Evolutionary conservation across 192 early-diverging fungal genomes (phyloP).

Genomic region (Mortierella antarctica): DNA sequence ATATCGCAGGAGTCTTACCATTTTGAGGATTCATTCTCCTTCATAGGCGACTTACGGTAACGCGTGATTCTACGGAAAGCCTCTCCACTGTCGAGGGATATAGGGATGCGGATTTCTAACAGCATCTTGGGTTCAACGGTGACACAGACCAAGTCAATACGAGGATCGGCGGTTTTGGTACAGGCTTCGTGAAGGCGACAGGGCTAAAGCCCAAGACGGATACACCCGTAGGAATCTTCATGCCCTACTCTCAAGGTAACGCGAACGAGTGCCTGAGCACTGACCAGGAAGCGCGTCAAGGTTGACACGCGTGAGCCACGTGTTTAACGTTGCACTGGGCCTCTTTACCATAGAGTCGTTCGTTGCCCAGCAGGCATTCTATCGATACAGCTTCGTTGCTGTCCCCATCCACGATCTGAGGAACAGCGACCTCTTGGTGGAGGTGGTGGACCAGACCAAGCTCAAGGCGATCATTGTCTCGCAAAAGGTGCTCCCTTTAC

Average conservation of each 20-base stretch:
- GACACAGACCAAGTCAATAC: conserved; percentile 36
- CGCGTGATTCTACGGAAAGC: neutral
- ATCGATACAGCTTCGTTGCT: conserved; percentile 49
- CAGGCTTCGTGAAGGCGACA: conserved; percentile 48
- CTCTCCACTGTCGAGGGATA: neutral
- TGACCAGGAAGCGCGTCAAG: neutral
- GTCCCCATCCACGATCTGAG: conserved; percentile 49
- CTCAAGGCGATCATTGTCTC: conserved; percentile 48
- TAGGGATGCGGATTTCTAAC: neutral
- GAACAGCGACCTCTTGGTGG: conserved; percentile 31
- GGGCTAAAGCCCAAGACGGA: conserved; percentile 41
- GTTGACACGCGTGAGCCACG: no score
- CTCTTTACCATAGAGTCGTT: conserved; percentile 29
- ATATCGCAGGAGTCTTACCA: neutral
- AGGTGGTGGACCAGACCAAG: conserved; percentile 47
- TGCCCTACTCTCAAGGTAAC: conserved; percentile 57
- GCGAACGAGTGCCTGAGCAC: neutral
- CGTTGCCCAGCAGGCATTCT: conserved; percentile 44
- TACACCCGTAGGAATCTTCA: conserved; percentile 47
- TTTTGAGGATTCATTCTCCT: neutral
- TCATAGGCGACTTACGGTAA: conserved; percentile 34
- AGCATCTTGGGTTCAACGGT: neutral
- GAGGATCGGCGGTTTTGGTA: conserved; percentile 52
- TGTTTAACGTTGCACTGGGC: no score
- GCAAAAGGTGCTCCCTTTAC: conserved; percentile 23